Evolutionary conservation across 2,329 filamentous ascomycete species (phyloP), one percentile per base, ranked within the genome.

Genomic region (Meredithiella fracta): DNA sequence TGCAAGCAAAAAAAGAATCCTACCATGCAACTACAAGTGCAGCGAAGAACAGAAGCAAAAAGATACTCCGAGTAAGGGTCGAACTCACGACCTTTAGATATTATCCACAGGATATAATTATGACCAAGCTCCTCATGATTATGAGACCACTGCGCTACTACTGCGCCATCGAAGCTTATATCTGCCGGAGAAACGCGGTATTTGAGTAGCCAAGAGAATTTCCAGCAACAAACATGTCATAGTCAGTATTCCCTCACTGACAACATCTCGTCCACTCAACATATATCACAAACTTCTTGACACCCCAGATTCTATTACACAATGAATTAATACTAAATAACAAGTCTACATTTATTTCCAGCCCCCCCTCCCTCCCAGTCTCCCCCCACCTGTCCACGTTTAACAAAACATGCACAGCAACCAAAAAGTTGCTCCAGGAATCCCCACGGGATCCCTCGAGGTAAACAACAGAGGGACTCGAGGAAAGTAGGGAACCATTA

Each of bases 41-140:
- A n/a, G n/a, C n/a, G n/a, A n/a, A n/a, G n/a, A n/a, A n/a, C n/a
- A n/a, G n/a, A 53, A 53, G 38, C 23, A 55, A 55, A 49, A 50
- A 26, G 15, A 42, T 58, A 56, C 57, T 58, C 56, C 56, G 53
- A 54, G 56, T 60, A 56, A 58, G 59, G 54, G 53, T 60, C 56
- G 59, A 60, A 60, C 59, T 60, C 59, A 58, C 56, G 59, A 60
- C 56, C 59, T 60, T 59, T 58, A 54, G 59, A 58, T 60, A 49
- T 47, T 25, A 55, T 47, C 40, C 25, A 55, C 23, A 50, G 17
- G 20, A 50, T 15, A 17, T 37, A 25, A 14, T 38, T 22, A 38
- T 50, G 50, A 58, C 42, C 57, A 58, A 58, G 53, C 53, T 55
- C 57, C 57, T 58, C 57, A 58, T 55, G 40, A 58, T 25, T 55